Percentiles rank a stretch among this genome's conserved stretches.
Conservation (phyloP, 2,329 filamentous ascomycete species). For the Ampelomyces quisqualis region DNA sequence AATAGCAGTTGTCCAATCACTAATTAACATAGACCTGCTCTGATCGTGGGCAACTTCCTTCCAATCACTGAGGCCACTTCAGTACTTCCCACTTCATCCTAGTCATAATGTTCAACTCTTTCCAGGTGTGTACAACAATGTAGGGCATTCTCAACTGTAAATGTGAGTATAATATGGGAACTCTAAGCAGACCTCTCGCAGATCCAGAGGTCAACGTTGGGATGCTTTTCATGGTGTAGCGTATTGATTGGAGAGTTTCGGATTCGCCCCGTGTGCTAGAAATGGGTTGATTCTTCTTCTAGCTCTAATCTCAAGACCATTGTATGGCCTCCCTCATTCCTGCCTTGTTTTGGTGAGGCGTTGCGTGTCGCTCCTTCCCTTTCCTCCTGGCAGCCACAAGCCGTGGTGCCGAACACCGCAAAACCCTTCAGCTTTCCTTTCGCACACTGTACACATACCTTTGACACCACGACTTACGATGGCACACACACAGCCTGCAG, state of each 20-base stretch:
- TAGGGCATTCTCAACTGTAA: too few relatives aligned
- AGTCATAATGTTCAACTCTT: not conserved
- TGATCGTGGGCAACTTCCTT: slow-evolving; percentile 96
- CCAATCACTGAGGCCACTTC: slow-evolving; percentile 65
- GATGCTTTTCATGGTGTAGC: too few relatives aligned
- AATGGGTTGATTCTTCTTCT: too few relatives aligned
- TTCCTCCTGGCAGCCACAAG: not conserved
- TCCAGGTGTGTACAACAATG: not conserved
- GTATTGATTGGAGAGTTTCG: too few relatives aligned
- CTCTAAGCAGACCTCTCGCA: too few relatives aligned
- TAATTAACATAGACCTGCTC: slow-evolving; percentile 63
- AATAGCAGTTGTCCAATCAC: slow-evolving; percentile 14
- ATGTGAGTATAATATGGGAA: too few relatives aligned
- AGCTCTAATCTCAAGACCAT: too few relatives aligned
- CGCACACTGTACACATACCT: not conserved
- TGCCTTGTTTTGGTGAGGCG: too few relatives aligned
- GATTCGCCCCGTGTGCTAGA: too few relatives aligned
- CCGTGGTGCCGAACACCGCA: not conserved
- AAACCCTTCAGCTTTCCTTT: too few relatives aligned
- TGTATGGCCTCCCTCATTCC: too few relatives aligned
- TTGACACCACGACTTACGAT: slow-evolving; percentile 15
- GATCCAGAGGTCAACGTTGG: too few relatives aligned
- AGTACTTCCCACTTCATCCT: slow-evolving; percentile 19
- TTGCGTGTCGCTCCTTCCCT: slow-evolving; percentile 5
- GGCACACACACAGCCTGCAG: slow-evolving; percentile 23